These are phyloP conservation scores for Pleurotus salmoneostramineus DNA, from an alignment of 768 basidiomycete species.

Conservation along the genomic window DNA sequence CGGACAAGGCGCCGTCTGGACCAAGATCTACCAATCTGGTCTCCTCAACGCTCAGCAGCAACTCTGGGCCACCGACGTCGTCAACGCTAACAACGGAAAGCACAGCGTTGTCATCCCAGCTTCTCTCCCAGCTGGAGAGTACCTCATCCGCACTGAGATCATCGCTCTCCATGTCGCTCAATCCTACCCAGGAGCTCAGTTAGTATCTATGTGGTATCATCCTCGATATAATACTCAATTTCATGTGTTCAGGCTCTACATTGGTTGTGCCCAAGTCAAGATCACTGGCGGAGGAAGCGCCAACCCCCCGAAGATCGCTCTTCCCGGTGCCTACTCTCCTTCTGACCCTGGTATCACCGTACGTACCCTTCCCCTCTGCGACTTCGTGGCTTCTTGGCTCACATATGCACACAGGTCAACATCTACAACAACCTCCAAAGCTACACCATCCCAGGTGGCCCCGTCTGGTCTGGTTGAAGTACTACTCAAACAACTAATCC, in stretches of 20 bases:
- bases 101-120: conserved; percentile 40
- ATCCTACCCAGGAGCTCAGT: conserved; percentile 35
- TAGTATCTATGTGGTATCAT: not conserved
- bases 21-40: conserved; percentile 49
- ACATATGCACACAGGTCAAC: conserved; percentile 29
- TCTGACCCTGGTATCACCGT: conserved; percentile 50
- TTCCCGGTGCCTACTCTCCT: conserved; percentile 43
- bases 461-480: conserved; percentile 36
- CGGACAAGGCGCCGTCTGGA: conserved; percentile 49
- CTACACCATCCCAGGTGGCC: conserved; percentile 38
- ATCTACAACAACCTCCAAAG: conserved; percentile 55
- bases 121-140: conserved; percentile 46
- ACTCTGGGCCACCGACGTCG: conserved; percentile 47
- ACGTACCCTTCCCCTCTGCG: not conserved
- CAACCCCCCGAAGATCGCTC: conserved; percentile 41
- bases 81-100: conserved; percentile 41
- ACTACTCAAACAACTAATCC: no score
- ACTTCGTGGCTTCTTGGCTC: not conserved
- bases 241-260: conserved; percentile 35
- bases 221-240: not conserved
- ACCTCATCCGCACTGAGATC: conserved; percentile 46
- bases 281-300: conserved; percentile 42
- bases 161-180: conserved; percentile 22
- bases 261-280: conserved; percentile 48
- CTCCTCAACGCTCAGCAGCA: conserved; percentile 32